Evolutionary conservation across 2,329 filamentous ascomycete genomes (phyloP), one percentile per base, ranked within the genome.

Genomic region (Emmonsiellopsis sp.): DNA sequence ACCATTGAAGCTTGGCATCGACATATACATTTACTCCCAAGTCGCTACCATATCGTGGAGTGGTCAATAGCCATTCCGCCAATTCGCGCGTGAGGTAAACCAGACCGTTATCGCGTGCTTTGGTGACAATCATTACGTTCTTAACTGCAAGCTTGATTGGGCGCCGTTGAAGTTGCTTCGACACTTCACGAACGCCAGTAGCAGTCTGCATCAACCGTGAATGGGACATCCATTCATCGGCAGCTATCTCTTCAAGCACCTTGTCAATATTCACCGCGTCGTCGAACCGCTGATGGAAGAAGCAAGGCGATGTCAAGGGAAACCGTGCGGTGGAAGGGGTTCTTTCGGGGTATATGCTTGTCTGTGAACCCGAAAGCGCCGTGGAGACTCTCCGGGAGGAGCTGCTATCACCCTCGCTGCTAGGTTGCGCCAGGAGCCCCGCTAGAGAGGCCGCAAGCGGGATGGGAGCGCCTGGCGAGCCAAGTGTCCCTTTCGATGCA

Each of bases 51-150:
- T 98, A 95, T 47, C 93, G 83, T 10, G 93, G 90, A 2, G 90
- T 96, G 56, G 80, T 81, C 56, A 98, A 80, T 36, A 98, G 78
- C 89, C 92, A 98, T 61, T 85, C 82, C 9, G 92, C 78, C 55
- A 98, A 76, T 68, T 98, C 90, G 55, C 88, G 82, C 1, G 93
- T 98, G 60, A 96, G 77, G 61, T 87, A 82, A 36, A 98, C 92
- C 13, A 98, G 79, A 61, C 88, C 84, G 66, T 98, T 97, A 73
- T 98, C 93, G 58, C 93, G 84, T 21, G 93, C 93, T 72, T 97
- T 98, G 57, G 93, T 98, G 59, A 98, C 88, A 64, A 98, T 95
- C 93, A 98, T 97, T 64, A 98, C 82, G 68, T 89, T 96, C 65
- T 83, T 84, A 46, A 98, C 91, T 9, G 91, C 91, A 60, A 91